Base-by-base conservation (phyloP, 2,329 filamentous ascomycete species). In the Microsporum canis region DNA sequence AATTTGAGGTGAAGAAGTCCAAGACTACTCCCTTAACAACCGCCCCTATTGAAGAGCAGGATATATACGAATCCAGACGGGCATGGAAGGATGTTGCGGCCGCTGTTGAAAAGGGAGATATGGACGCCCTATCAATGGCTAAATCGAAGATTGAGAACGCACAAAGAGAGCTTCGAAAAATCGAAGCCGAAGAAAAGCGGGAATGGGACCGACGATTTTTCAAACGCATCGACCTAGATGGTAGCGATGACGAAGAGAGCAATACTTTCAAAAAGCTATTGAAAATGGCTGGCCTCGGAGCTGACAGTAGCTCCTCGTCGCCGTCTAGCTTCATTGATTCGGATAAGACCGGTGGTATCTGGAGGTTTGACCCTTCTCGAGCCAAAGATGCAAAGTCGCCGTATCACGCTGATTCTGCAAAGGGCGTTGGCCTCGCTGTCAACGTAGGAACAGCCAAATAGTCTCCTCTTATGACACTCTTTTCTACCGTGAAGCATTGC, bases 81-180 rank as follows among this genome's bases (percentile, higher is more conserved):
- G 92, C 92, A 2, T 97, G 92, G 94, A 79, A 82, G 65, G 89
- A 88, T 69, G 92, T 97, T 31, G 89, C 89, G 0, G 82, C 83
- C 34, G 90, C 86, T 55, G 94, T 97, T 68, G 80, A 84, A 61
- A 84, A 82, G 66, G 88, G 90, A 62, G 89, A 96, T 72, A 89
- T 96, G 82, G 89, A 96, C 67, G 77, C 82, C 3, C 89, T 90
- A 0, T 84, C 85, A 1, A 71, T 76, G 12, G 89, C 95, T 72
- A 97, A 97, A 79, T 82, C 83, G 61, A 89, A 89, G 74, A 95
- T 97, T 65, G 94, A 97, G 75, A 89, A 90, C 67, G 85, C 86
- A 39, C 92, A 97, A 79, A 85, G 91, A 12, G 89, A 82, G 73
- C 80, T 84, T 76, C 84, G 91, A 65, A 83, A 83, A 71, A 79